Conservation (phyloP, 208 protist genomes). For the Leptomonas seymouri region DNA sequence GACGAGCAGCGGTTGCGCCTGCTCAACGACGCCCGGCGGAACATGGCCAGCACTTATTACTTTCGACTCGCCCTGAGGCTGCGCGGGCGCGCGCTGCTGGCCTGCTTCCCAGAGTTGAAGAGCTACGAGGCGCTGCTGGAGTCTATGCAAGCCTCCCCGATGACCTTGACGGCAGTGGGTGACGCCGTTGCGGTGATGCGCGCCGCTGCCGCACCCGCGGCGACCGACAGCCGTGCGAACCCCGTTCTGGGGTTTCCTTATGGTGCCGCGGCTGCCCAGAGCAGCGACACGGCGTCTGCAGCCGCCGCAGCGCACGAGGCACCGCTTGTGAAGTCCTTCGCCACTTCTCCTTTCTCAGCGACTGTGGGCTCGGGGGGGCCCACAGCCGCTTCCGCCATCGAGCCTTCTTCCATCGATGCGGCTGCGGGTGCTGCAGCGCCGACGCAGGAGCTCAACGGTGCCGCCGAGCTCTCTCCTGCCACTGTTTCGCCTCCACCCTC, state of each 20-base stretch:
- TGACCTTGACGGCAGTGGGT: conserved; percentile 1
- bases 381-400: background rate
- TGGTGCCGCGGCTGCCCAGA: background rate
- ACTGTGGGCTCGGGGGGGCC: background rate
- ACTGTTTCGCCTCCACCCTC: conserved; percentile 2
- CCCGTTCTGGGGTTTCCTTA: background rate
- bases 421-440: background rate
- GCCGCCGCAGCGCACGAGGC: background rate
- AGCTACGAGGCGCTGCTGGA: conserved; percentile 19
- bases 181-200: conserved; percentile 12
- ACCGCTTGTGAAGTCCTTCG: background rate
- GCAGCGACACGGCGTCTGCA: background rate
- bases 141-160: conserved; percentile 21
- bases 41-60: conserved; percentile 42
- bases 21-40: conserved; percentile 30
- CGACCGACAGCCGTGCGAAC: background rate
- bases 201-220: background rate
- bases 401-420: background rate
- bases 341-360: conserved; percentile 3
- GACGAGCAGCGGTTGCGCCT: conserved; percentile 8
- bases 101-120: conserved; percentile 37
- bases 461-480: background rate
- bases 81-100: conserved; percentile 39
- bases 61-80: conserved; percentile 39
- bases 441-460: background rate